phyloP scores from a whole-genome alignment of 345 rosid genomes.

The Citrus reticulata region DNA sequence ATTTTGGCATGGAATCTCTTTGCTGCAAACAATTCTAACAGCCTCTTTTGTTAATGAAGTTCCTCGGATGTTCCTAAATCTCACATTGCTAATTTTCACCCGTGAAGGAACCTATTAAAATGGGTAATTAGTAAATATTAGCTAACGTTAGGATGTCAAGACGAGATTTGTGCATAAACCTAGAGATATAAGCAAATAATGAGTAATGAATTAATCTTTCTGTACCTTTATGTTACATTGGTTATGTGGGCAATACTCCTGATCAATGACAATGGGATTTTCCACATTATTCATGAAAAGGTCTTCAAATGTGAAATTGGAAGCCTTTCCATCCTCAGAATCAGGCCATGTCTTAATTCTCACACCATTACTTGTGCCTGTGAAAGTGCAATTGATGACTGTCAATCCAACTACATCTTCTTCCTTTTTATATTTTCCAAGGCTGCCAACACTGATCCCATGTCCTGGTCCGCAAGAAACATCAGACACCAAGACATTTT shows the following conservation, averaged over 20 bases:
- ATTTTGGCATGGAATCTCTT: background rate
- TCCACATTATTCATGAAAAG: background rate
- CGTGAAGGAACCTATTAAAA: background rate
- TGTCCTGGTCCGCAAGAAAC: slow-evolving; percentile 33
- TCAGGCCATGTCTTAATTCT: slow-evolving; percentile 1
- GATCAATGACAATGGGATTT: slow-evolving; percentile 6
- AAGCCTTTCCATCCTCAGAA: background rate
- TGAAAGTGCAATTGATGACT: background rate
- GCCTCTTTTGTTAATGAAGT: background rate
- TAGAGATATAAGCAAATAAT: too few relatives aligned
- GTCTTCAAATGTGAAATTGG: background rate
- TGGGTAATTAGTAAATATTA: background rate
- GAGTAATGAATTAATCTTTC: background rate
- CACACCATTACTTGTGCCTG: background rate
- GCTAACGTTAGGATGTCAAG: too few relatives aligned
- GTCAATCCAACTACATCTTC: background rate
- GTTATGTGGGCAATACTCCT: background rate
- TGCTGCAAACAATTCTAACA: background rate
- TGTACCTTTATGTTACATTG: background rate
- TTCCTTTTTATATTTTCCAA: background rate
- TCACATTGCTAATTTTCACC: background rate
- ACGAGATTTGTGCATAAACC: too few relatives aligned
- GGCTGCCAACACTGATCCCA: slow-evolving; percentile 22
- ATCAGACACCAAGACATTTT: slow-evolving; percentile 12
- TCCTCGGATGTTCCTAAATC: background rate